Percentiles rank a stretch among this genome's conserved stretches.
phyloP scores from a whole-genome alignment of 1,139 yeast genomes.

The Geotrichum europaeum region DNA sequence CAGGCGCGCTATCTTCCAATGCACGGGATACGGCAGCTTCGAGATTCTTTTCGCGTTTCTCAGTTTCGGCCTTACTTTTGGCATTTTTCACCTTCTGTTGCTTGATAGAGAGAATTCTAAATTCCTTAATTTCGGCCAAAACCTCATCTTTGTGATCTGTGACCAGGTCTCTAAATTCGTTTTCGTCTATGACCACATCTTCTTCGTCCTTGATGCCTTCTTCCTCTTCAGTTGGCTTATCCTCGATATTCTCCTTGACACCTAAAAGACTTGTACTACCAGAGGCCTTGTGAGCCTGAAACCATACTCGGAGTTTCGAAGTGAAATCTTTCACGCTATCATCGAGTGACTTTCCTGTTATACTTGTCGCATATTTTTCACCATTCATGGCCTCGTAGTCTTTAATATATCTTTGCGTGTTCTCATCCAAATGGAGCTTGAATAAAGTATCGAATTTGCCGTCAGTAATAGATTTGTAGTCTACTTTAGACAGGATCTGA shows the following conservation, averaged over 20 bases:
- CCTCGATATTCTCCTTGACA: slow-evolving; percentile 11
- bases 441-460: slow-evolving; percentile 22
- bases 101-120: slow-evolving; percentile 31
- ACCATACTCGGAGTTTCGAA: slow-evolving; percentile 13
- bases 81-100: slow-evolving; percentile 24
- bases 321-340: slow-evolving; percentile 14
- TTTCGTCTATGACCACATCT: slow-evolving; percentile 28
- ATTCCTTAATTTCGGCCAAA: slow-evolving; percentile 25
- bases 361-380: slow-evolving; percentile 16
- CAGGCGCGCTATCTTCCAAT: slow-evolving; percentile 12
- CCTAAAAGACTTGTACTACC: slow-evolving; percentile 12
- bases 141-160: slow-evolving; percentile 14
- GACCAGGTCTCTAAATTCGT: slow-evolving; percentile 14
- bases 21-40: slow-evolving; percentile 20
- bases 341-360: slow-evolving; percentile 13
- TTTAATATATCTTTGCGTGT: slow-evolving; percentile 18
- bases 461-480: slow-evolving; percentile 16
- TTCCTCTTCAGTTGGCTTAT: slow-evolving; percentile 7
- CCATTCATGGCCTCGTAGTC: slow-evolving; percentile 20
- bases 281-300: slow-evolving; percentile 12
- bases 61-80: slow-evolving; percentile 25
- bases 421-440: slow-evolving; percentile 18
- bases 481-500: slow-evolving; percentile 25
- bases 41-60: slow-evolving; percentile 19
- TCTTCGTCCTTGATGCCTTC: slow-evolving; percentile 24